Percentiles rank a stretch among this genome's conserved stretches.
These are phyloP conservation scores for Spinellus fusiger DNA, from an alignment of 192 early-diverging fungal species.

Conservation along the genomic window DNA sequence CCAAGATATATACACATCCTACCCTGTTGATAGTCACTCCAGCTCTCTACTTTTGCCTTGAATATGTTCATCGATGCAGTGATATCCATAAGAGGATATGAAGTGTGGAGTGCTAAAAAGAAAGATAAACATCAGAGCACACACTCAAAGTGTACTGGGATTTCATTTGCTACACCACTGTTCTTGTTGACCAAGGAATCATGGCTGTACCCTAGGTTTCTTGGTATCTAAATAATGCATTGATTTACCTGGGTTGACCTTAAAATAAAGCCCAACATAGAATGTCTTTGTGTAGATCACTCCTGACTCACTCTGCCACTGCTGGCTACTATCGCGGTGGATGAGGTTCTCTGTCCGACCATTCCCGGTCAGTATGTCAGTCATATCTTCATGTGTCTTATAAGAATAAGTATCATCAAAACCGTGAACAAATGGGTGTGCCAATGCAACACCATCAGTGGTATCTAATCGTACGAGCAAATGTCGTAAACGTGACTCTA, in stretches of 20 bases:
- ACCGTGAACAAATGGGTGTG: conserved; percentile 73
- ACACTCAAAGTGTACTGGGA: neutral
- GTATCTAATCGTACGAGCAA: conserved; percentile 61
- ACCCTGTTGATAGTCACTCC: too few relatives aligned
- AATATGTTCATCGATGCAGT: neutral
- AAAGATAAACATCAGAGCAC: neutral
- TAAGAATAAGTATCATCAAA: conserved; percentile 41
- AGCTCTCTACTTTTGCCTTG: neutral
- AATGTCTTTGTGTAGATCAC: conserved; percentile 14
- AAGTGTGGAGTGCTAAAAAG: too few relatives aligned
- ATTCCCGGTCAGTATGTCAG: neutral
- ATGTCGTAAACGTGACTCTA: conserved; percentile 73
- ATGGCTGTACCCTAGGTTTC: neutral
- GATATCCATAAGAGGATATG: neutral
- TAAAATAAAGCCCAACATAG: conserved; percentile 21
- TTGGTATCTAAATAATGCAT: neutral
- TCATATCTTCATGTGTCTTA: neutral
- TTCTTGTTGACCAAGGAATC: neutral
- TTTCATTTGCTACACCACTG: neutral
- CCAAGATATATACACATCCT: too few relatives aligned
- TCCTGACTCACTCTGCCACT: neutral
- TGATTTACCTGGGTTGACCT: conserved; percentile 1
- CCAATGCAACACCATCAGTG: conserved; percentile 47
- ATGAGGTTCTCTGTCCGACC: neutral
- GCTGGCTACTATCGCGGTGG: neutral